Conservation (phyloP, 176 grass and related monocot species). For the Lolium multiflorum region DNA sequence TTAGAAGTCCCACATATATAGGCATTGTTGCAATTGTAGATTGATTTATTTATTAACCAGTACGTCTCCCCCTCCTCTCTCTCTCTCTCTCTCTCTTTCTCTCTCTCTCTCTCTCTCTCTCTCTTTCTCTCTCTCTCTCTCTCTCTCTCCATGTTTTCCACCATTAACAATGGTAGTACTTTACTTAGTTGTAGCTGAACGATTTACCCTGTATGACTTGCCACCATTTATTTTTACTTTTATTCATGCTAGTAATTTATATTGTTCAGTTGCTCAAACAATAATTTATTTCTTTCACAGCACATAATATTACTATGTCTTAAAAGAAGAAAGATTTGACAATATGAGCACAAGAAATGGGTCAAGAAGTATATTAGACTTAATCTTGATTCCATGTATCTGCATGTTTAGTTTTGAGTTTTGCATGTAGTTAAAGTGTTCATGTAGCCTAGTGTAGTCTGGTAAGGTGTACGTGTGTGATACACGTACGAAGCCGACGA, state of each 20-base stretch:
- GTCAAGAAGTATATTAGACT: no score
- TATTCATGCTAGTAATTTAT: conserved; percentile 9
- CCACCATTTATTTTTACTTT: not conserved
- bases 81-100: not conserved
- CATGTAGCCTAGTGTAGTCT: no score
- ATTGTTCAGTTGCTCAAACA: not conserved
- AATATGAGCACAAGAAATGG: not conserved
- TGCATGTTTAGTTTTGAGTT: no score
- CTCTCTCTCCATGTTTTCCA: not conserved
- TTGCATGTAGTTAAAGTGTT: no score
- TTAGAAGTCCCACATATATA: conserved; percentile 40
- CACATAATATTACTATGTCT: not conserved
- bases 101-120: not conserved
- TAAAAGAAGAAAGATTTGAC: conserved; percentile 3
- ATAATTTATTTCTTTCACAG: not conserved
- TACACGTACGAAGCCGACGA: no score
- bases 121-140: not conserved
- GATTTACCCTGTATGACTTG: not conserved
- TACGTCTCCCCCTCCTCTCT: conserved; percentile 24
- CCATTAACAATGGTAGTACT: conserved; percentile 8
- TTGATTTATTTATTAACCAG: conserved; percentile 41
- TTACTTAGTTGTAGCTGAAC: conserved; percentile 1
- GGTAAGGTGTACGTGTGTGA: no score
- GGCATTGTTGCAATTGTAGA: not conserved
- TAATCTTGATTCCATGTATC: no score